Evolutionary conservation across 495 filamentous ascomycete species (phyloP), one percentile per base, ranked within the genome.

Genomic region (Penicillium diatomitis): DNA sequence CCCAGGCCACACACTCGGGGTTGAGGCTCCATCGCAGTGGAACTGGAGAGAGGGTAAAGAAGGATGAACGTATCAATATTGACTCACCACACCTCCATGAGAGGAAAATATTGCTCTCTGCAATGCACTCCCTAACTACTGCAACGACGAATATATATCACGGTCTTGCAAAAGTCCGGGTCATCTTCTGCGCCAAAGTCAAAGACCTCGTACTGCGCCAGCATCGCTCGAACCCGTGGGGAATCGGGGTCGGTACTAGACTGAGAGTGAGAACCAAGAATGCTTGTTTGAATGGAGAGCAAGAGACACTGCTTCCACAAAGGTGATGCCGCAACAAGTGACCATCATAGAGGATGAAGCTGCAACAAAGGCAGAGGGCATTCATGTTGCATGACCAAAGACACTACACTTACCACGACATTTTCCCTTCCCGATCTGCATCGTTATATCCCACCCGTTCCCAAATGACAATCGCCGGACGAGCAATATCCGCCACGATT

Each of bases 391-490:
- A 20, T 20, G 20, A 20, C 20, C 20, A 5, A 8, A 32, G 2
- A 54, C 27, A 10, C 34, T 4, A 6, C 6, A 1, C 27, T 41
- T 33, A 53, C 39, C 44, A 32, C 40, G 36, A 45, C 29, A 10
- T 33, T 9, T 29, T n/a, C n/a, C 53, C 45, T 20, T 44, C 8
- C n/a, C 8, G 41, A 45, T 52, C 49, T 5, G 30, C 38, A 46
- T 48, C 44, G 4, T 33, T 1, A 32, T 20, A 36, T 8, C 29
- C 34, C 5, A 55, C 49, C 41, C 35, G 49, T 41, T 49, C 47
- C 62, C 64, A 67, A n/a, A 70, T 62, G 4, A 70, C 51, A 4
- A 64, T 53, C 0, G 51, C 61, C 3, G 68, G 67, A 5, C 64
- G 56, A 34, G 59, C 50, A 38, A 69, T 50, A 20, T 72, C 64